phyloP scores from a whole-genome alignment of 345 rosid genomes.

The Physaria fendleri region DNA sequence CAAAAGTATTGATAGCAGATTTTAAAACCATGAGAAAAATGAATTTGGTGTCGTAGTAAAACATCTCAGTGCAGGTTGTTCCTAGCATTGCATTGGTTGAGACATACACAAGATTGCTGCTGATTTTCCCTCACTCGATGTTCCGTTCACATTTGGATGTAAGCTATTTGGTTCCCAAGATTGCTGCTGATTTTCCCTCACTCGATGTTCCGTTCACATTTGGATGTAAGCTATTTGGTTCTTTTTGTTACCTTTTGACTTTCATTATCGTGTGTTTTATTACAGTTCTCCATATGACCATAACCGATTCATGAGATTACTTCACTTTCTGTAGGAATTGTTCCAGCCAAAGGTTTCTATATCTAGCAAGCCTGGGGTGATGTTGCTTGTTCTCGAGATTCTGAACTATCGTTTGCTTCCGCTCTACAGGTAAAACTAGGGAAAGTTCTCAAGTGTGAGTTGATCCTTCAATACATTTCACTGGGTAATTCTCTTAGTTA shows the following conservation, averaged over 20 bases:
- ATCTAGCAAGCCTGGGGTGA: conserved; percentile 86
- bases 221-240: conserved; percentile 58
- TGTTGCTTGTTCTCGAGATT: conserved; percentile 87
- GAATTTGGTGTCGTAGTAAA: conserved; percentile 8
- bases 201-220: conserved; percentile 80
- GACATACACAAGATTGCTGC: conserved; percentile 89
- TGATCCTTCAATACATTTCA: conserved; percentile 1
- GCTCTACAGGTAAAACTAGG: conserved; percentile 63
- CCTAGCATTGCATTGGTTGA: conserved; percentile 99
- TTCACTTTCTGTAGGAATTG: conserved; percentile 59
- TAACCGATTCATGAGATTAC: conserved; percentile 11
- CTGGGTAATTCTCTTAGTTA: background rate
- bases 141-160: conserved; percentile 89
- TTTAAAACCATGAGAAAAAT: background rate
- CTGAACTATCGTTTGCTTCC: conserved; percentile 92
- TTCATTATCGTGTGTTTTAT: background rate
- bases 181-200: conserved; percentile 88
- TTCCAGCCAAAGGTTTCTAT: conserved; percentile 78
- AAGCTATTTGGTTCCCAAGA: conserved; percentile 46
- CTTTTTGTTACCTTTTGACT: background rate
- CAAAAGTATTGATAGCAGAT: background rate
- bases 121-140: conserved; percentile 81
- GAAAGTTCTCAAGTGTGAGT: conserved; percentile 4
- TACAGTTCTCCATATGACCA: background rate
- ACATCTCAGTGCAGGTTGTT: conserved; percentile 58